Percentiles rank a stretch among this genome's conserved stretches.
Evolutionary conservation across 2,329 filamentous ascomycete species (phyloP).

Genomic region (Aspergillus nomiae): DNA sequence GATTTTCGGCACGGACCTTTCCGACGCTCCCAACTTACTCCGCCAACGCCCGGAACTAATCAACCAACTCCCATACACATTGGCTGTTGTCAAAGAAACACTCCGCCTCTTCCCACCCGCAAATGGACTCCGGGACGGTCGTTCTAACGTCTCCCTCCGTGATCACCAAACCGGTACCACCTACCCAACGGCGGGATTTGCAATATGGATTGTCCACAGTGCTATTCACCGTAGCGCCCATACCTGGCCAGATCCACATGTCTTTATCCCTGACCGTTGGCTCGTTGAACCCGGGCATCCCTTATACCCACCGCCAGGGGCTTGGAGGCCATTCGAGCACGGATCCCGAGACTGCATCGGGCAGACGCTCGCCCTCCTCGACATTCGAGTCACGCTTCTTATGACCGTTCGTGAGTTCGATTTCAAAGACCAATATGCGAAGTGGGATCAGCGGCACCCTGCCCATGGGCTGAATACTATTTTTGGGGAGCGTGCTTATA

Average conservation of each 20-base stretch:
- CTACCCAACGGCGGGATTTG: background rate
- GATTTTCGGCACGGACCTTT: conserved; percentile 5
- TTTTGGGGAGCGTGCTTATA: conserved; percentile 8
- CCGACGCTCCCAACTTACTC: background rate
- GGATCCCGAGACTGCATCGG: conserved; percentile 15
- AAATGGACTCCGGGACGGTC: background rate
- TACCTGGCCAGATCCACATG: conserved; percentile 6
- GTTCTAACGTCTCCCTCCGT: background rate
- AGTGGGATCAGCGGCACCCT: conserved; percentile 5
- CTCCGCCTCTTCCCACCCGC: conserved; percentile 12
- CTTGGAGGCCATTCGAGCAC: conserved; percentile 16
- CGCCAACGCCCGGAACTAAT: conserved; percentile 2
- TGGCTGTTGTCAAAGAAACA: conserved; percentile 15
- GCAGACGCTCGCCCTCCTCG: conserved; percentile 2
- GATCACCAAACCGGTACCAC: background rate
- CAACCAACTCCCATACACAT: conserved; percentile 11
- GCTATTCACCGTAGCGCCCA: conserved; percentile 2
- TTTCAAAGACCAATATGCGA: conserved; percentile 4
- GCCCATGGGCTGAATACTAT: background rate
- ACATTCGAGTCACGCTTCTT: conserved; percentile 6
- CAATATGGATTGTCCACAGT: no score
- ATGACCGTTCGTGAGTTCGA: conserved; percentile 9
- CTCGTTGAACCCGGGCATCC: background rate
- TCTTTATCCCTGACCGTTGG: conserved; percentile 13
- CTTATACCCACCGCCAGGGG: conserved; percentile 1